phyloP scores from a whole-genome alignment of 2,329 filamentous ascomycete genomes.

The Myriosclerotinia scirpicola region DNA sequence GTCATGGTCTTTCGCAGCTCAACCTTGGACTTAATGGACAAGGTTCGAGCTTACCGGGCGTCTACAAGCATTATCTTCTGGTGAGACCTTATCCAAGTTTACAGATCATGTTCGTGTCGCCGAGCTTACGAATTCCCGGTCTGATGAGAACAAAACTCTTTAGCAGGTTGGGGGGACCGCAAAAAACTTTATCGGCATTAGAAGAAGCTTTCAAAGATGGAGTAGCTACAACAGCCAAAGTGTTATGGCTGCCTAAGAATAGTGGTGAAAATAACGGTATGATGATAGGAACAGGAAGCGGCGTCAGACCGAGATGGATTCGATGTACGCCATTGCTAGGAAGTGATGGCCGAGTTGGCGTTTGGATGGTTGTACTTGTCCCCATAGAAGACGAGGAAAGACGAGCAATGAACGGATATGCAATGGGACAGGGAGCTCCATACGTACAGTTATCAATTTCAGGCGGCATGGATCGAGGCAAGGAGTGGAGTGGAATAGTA shows the following conservation, averaged over 20 bases:
- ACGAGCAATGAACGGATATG: not conserved
- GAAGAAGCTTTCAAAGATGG: slow-evolving; percentile 61
- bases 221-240: slow-evolving; percentile 69
- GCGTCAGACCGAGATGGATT: not conserved
- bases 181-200: slow-evolving; percentile 49
- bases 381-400: not conserved
- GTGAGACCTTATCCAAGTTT: slow-evolving; percentile 64
- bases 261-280: not conserved
- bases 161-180: slow-evolving; percentile 51
- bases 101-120: slow-evolving; percentile 67
- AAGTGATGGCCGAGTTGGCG: not conserved
- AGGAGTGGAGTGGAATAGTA: not conserved
- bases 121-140: slow-evolving; percentile 63
- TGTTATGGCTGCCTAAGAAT: slow-evolving; percentile 61
- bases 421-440: not conserved
- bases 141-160: slow-evolving; percentile 61
- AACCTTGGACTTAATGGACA: not conserved
- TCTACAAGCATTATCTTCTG: slow-evolving; percentile 51
- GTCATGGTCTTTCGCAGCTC: not conserved
- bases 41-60: slow-evolving; percentile 1
- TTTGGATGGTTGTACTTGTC: slow-evolving; percentile 4
- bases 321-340: slow-evolving; percentile 9
- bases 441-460: not conserved
- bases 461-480: not conserved
- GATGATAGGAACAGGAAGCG: slow-evolving; percentile 2